phyloP scores from a whole-genome alignment of 2,329 filamentous ascomycete species.

The Nectriaceae sp. region DNA sequence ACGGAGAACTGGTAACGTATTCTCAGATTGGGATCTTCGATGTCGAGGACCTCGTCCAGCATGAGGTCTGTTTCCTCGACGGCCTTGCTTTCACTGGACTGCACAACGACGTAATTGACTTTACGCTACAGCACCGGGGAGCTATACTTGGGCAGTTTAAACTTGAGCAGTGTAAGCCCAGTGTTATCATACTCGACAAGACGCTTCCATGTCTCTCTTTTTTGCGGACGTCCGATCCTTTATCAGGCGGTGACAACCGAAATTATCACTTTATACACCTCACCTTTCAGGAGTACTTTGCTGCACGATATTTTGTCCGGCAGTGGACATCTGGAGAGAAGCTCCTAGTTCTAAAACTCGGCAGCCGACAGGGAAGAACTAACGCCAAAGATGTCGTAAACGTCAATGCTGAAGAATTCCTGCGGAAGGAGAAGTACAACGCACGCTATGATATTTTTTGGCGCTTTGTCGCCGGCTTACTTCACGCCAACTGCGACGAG shows the following conservation, averaged over 20 bases:
- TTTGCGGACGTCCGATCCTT: slow-evolving; percentile 35
- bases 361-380: no score
- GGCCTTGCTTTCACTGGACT: slow-evolving; percentile 39
- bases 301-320: slow-evolving; percentile 39
- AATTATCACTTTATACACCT: slow-evolving; percentile 44
- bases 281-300: slow-evolving; percentile 46
- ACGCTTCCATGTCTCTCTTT: slow-evolving; percentile 36
- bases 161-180: no score
- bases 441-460: slow-evolving; percentile 42
- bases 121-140: slow-evolving; percentile 23
- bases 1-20: slow-evolving; percentile 1
- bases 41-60: slow-evolving; percentile 14
- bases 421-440: slow-evolving; percentile 40
- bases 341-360: slow-evolving; percentile 17
- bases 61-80: slow-evolving; percentile 30
- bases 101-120: slow-evolving; percentile 35
- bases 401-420: slow-evolving; percentile 23
- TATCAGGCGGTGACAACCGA: slow-evolving; percentile 11
- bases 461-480: slow-evolving; percentile 43
- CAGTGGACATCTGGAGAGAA: slow-evolving; percentile 24
- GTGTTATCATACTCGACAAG: slow-evolving; percentile 14
- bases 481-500: slow-evolving; percentile 18
- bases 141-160: slow-evolving; percentile 19
- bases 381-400: slow-evolving; percentile 2
- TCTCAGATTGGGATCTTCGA: slow-evolving; percentile 9